Evolutionary conservation across 2,329 filamentous ascomycete genomes (phyloP).

Genomic region (Camillea tinctor): DNA sequence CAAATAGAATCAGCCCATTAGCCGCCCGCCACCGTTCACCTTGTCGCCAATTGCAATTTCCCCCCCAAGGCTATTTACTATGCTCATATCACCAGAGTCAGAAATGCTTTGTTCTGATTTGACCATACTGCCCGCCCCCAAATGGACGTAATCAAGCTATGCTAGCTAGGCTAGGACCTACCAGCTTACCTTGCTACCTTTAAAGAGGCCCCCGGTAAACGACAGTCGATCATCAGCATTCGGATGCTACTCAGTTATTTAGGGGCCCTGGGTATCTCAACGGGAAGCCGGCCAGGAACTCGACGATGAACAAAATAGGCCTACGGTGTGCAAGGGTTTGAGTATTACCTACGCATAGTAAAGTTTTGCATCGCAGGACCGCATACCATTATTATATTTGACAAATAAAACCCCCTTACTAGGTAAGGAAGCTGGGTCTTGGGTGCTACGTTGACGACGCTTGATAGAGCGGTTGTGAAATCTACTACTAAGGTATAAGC

Average conservation of each 20-base stretch:
- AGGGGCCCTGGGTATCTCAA: not conserved
- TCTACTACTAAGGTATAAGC: too few relatives aligned
- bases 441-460: not conserved
- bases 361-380: not conserved
- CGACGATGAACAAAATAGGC: not conserved
- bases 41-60: not conserved
- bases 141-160: not conserved
- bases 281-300: not conserved
- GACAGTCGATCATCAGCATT: not conserved
- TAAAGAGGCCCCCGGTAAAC: not conserved
- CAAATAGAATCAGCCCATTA: conserved; percentile 17
- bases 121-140: not conserved
- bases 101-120: not conserved
- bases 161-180: not conserved
- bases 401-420: not conserved
- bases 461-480: not conserved
- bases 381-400: not conserved
- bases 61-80: not conserved
- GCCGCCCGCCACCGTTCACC: conserved; percentile 11
- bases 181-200: not conserved
- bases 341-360: not conserved
- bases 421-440: not conserved
- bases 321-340: not conserved
- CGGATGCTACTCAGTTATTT: not conserved
- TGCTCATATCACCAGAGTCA: not conserved